Conservation (phyloP, 2,329 filamentous ascomycete genomes). For the Pseudogymnoascus sp. region DNA sequence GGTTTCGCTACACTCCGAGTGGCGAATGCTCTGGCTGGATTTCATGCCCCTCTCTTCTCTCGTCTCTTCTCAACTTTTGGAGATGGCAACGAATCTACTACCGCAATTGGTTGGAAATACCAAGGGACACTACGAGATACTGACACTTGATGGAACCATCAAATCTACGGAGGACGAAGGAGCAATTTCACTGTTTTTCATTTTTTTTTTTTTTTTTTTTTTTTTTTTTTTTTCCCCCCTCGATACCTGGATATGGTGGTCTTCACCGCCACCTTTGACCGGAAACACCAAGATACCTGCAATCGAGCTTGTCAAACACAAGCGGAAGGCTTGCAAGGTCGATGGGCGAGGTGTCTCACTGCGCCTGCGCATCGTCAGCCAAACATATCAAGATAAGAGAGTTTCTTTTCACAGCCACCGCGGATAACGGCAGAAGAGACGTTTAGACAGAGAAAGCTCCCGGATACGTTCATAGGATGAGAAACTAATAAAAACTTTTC, state of each 20-base stretch:
- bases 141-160: no score
- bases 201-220: neutral
- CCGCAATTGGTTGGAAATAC: neutral
- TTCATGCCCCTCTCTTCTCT: neutral
- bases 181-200: neutral
- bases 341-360: neutral
- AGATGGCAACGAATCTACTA: neutral
- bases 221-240: neutral
- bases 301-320: neutral
- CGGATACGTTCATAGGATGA: neutral
- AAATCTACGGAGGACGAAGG: neutral
- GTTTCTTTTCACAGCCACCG: neutral
- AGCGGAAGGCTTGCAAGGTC: neutral
- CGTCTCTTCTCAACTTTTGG: neutral
- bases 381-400: neutral
- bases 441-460: neutral
- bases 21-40: neutral
- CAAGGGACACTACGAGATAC: neutral
- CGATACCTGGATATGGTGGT: neutral
- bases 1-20: neutral
- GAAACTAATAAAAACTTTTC: neutral
- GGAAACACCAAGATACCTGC: neutral
- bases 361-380: neutral
- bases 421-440: neutral
- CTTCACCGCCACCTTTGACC: neutral